Evolutionary conservation across 164 flowering plant species (phyloP), one percentile per base, ranked within the genome.

Genomic region (Dillenia suffruticosa): DNA sequence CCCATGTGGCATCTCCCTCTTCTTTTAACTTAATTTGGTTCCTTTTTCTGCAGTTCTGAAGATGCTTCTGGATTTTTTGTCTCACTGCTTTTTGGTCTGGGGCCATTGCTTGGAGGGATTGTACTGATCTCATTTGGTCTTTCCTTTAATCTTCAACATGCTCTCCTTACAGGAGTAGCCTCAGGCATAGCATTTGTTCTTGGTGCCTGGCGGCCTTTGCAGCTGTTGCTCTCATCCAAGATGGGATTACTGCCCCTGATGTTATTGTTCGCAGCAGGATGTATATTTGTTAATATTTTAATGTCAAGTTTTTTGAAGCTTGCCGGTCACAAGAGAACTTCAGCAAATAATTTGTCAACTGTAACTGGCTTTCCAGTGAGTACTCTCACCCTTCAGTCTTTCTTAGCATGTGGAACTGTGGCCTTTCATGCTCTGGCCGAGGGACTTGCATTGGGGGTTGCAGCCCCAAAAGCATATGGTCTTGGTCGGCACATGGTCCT

Each of bases 401-500:
- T 90, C 72, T 48, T 90, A n/a, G 84, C 92, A 54, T 90, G 96
- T 64, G 79, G 79, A 43, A 84, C 90, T 2, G 68, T 90, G 32
- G 88, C 81, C 55, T 70, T 92, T 15, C 98, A 92, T 72, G 98
- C 96, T 51, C 65, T 90, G 60, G 87, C 90, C 0, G 98, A 92
- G 69, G 96, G 98, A 13, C 90, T 92, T 51, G 98, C 98, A 9
- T 77, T 88, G 2, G 98, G 97, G 13, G 97, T 91, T 17, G 96
- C 99, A 45, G 99, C 97, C 54, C 99, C 97, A 44, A 94, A 91
- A 72, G 98, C 97, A 4, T 88, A 89, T 57, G 99, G 92, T 14
- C 78, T 90, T 9, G 98, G 98, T 17, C 84, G 84, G 44, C 92
- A 90, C 76, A 91, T 94, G 86, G 87, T 94, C 59, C 85, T 92